Conservation (phyloP, 2,329 filamentous ascomycete species). For the Fusarium ambrosium region DNA sequence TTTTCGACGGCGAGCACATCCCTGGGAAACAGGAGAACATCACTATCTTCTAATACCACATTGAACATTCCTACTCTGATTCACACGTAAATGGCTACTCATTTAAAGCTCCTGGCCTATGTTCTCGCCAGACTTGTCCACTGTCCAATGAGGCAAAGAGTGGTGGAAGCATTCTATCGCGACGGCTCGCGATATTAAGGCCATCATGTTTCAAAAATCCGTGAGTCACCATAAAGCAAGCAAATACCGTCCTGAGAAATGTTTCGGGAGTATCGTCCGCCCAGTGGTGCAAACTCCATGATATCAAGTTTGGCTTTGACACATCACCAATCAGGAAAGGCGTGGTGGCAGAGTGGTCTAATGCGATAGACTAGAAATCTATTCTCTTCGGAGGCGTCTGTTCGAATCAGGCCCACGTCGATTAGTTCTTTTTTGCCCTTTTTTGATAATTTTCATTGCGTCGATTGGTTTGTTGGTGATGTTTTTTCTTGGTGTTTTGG, state of each 20-base stretch:
- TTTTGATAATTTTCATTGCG: background rate
- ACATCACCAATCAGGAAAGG: background rate
- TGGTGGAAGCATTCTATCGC: too few species aligned
- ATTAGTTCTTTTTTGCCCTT: background rate
- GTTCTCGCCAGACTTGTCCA: too few species aligned
- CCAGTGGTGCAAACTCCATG: accelerated
- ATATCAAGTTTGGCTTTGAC: background rate
- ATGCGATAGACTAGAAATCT: slow-evolving; percentile 1
- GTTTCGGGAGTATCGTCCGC: background rate
- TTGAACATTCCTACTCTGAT: too few species aligned
- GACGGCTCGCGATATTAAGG: background rate
- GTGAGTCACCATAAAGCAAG: background rate
- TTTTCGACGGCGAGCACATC: background rate
- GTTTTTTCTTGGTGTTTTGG: too few species aligned
- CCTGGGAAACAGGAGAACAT: background rate
- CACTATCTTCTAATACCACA: background rate
- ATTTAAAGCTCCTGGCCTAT: too few species aligned
- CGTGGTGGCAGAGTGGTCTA: background rate
- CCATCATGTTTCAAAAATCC: too few species aligned
- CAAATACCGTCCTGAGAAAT: background rate
- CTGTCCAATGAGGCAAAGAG: too few species aligned
- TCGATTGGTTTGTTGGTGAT: background rate
- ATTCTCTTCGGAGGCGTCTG: background rate
- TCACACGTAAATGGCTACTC: too few species aligned
- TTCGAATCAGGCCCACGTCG: background rate